These are phyloP conservation scores for Asterophora lycoperdoides DNA, from an alignment of 768 basidiomycete species.

Conservation along the genomic window DNA sequence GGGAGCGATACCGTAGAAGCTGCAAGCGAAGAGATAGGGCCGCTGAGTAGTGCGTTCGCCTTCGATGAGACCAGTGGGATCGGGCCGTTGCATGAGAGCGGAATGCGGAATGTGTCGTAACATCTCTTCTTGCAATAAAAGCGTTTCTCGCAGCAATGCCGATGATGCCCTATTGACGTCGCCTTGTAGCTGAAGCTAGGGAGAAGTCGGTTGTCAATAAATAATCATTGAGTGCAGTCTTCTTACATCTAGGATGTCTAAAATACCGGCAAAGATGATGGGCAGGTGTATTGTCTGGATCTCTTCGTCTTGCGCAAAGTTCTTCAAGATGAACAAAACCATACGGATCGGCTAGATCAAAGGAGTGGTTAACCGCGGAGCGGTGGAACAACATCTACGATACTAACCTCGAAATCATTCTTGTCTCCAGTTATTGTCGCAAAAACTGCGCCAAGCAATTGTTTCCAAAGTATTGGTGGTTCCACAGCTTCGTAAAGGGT, in stretches of 20 bases:
- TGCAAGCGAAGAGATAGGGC: constrained; percentile 54
- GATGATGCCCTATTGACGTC: constrained; percentile 32
- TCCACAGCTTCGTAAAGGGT: constrained; percentile 93
- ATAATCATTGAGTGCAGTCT: not conserved
- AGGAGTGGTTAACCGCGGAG: constrained; percentile 7
- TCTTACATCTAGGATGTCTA: constrained; percentile 62
- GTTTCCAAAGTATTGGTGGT: constrained; percentile 83
- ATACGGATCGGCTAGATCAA: constrained; percentile 57
- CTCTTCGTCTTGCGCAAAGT: constrained; percentile 88
- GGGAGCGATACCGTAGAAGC: constrained; percentile 53
- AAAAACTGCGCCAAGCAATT: constrained; percentile 57
- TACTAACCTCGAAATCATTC: constrained; percentile 43
- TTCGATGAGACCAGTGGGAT: constrained; percentile 35
- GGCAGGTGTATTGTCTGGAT: constrained; percentile 78
- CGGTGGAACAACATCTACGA: not conserved
- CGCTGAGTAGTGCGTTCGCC: constrained; percentile 27
- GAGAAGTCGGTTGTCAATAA: constrained; percentile 4
- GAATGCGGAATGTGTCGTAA: constrained; percentile 46
- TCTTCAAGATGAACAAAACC: constrained; percentile 65
- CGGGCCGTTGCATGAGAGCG: constrained; percentile 48
- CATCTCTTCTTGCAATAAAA: constrained; percentile 52
- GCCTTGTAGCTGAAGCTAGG: constrained; percentile 34
- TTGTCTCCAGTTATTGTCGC: constrained; percentile 46
- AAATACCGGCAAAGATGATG: constrained; percentile 63
- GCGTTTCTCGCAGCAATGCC: constrained; percentile 33